Evolutionary conservation across 257 asterid species (phyloP).

Genomic region (Avicennia marina): DNA sequence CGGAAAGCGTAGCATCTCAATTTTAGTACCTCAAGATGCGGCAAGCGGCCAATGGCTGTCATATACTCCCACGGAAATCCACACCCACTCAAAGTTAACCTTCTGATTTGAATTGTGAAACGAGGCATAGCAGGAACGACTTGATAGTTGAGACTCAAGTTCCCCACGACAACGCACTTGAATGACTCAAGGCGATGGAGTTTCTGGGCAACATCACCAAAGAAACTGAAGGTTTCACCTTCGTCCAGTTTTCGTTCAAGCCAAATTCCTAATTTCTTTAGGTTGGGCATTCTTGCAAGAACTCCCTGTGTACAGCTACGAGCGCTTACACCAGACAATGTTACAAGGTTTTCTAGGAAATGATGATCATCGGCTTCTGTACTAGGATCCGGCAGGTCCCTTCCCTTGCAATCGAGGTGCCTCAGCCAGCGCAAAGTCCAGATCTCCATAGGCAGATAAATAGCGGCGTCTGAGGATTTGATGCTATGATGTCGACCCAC

Average conservation of each 20-base stretch:
- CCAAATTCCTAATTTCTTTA: neutral
- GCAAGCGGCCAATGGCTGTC: neutral
- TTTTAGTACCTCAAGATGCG: neutral
- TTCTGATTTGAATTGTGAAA: neutral
- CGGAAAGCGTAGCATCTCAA: neutral
- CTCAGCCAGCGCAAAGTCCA: conserved; percentile 14
- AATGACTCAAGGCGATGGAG: neutral
- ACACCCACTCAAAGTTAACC: neutral
- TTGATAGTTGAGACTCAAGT: neutral
- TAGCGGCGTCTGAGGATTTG: neutral
- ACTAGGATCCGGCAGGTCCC: conserved; percentile 11
- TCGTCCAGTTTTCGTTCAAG: neutral
- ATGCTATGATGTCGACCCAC: neutral
- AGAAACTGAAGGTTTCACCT: neutral
- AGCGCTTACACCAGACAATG: neutral
- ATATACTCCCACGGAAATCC: neutral
- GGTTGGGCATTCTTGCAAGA: neutral
- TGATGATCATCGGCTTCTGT: neutral
- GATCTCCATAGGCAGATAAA: conserved; percentile 1
- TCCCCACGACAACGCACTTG: neutral
- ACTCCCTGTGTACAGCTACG: neutral
- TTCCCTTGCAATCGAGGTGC: conserved; percentile 15
- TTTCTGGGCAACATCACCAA: neutral
- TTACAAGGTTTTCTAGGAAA: neutral
- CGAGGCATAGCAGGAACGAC: neutral